Evolutionary conservation across 176 grass and related monocot genomes (phyloP).

Genomic region (Aegilops sharonensis): DNA sequence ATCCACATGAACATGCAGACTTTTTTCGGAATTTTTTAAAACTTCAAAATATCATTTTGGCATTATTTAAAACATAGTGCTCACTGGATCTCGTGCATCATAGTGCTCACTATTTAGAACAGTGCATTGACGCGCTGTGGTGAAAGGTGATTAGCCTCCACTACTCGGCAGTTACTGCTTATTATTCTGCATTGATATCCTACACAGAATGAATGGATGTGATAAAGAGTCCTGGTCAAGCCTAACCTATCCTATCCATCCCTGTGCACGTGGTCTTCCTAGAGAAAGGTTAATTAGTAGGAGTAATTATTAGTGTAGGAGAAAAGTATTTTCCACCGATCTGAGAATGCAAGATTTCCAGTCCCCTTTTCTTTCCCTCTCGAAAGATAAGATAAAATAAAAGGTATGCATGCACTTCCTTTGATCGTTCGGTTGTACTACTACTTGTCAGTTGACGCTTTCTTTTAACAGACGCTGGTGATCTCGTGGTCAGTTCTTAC

Average conservation of each 20-base stretch:
- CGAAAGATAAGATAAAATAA: not conserved
- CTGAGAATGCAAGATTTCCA: not conserved
- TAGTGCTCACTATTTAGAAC: no score
- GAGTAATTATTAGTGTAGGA: no score
- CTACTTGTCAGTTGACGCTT: not conserved
- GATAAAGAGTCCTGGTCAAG: slow-evolving; percentile 33
- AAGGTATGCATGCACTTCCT: not conserved
- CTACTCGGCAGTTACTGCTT: not conserved
- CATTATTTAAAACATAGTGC: no score
- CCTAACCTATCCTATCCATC: not conserved
- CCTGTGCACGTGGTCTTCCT: not conserved
- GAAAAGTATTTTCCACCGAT: not conserved
- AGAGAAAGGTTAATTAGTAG: not conserved
- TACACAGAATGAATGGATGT: not conserved
- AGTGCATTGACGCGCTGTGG: not conserved
- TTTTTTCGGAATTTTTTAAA: no score
- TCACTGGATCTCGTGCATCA: no score
- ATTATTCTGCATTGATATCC: not conserved
- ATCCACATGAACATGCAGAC: no score
- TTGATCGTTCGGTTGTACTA: not conserved
- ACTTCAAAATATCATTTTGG: no score
- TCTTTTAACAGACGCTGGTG: no score
- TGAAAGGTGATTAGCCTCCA: not conserved
- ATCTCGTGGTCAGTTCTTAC: no score
- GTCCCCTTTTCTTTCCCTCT: not conserved